Percentiles rank a stretch among this genome's conserved stretches.
phyloP scores from a whole-genome alignment of 495 filamentous ascomycete species.

The Neurospora africana region DNA sequence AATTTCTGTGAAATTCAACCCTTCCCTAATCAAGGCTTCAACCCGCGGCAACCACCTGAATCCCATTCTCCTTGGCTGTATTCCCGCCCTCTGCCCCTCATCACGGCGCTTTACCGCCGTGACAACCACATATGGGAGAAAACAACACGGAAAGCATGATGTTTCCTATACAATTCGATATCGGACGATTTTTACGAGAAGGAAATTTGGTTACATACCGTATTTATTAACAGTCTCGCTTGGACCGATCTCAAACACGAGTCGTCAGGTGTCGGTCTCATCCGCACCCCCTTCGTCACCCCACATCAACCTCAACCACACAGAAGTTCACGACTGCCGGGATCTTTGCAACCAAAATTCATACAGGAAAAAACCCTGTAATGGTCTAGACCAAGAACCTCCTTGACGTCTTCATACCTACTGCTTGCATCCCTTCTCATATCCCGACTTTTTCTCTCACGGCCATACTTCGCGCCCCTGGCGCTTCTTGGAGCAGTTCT shows the following conservation, averaged over 20 bases:
- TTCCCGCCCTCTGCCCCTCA: neutral
- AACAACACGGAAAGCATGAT: neutral
- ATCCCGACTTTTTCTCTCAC: neutral
- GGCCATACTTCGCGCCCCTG: neutral
- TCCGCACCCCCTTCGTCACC: slow-evolving; percentile 10
- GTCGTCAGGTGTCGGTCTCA: slow-evolving; percentile 29
- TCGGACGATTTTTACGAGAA: neutral
- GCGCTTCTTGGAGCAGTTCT: neutral
- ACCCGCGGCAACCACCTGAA: neutral
- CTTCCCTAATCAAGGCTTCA: too few species aligned
- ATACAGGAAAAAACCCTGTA: neutral
- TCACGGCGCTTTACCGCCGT: neutral
- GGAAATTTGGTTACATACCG: neutral
- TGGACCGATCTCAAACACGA: slow-evolving; percentile 24
- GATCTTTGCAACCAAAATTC: neutral
- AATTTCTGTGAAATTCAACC: too few species aligned
- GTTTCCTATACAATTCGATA: neutral
- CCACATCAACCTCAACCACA: slow-evolving; percentile 17
- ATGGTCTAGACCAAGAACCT: neutral
- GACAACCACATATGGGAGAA: neutral
- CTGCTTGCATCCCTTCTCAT: neutral
- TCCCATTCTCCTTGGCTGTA: neutral
- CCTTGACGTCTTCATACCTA: neutral
- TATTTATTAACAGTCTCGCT: slow-evolving; percentile 14
- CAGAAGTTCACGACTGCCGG: neutral